phyloP scores from a whole-genome alignment of 2,329 filamentous ascomycete species.

The Aspergillus sp. region DNA sequence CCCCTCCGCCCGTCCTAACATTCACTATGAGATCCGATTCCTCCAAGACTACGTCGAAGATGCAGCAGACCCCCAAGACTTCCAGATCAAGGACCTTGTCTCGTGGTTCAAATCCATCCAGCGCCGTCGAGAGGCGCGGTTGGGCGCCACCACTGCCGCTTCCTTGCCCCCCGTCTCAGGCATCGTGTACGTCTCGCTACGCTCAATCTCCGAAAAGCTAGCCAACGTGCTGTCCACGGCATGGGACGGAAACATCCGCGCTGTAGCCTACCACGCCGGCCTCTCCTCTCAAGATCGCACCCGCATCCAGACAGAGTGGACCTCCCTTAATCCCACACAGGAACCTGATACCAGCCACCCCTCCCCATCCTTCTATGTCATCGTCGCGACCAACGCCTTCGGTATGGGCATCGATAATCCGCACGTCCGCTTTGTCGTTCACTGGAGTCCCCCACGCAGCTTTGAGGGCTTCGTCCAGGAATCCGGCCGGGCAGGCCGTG shows the following conservation, averaged over 20 bases:
- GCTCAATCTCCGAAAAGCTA: slow-evolving; percentile 41
- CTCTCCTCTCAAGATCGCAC: slow-evolving; percentile 70
- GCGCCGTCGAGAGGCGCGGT: slow-evolving; percentile 61
- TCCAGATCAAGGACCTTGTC: slow-evolving; percentile 76
- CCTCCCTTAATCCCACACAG: slow-evolving; percentile 20
- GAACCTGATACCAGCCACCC: slow-evolving; percentile 11
- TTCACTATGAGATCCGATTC: slow-evolving; percentile 85
- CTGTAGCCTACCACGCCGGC: slow-evolving; percentile 54
- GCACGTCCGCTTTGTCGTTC: slow-evolving; percentile 89
- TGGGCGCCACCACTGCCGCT: slow-evolving; percentile 27
- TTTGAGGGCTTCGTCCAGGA: slow-evolving; percentile 98
- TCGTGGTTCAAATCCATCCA: slow-evolving; percentile 74
- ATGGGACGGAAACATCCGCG: slow-evolving; percentile 36
- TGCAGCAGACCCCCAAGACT: slow-evolving; percentile 45
- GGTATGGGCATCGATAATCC: slow-evolving; percentile 98
- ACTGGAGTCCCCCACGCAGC: slow-evolving; percentile 90
- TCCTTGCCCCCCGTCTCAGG: slow-evolving; percentile 41
- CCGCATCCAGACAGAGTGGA: slow-evolving; percentile 53
- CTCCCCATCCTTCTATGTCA: slow-evolving; percentile 75
- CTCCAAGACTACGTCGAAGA: slow-evolving; percentile 33
- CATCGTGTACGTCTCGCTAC: slow-evolving; percentile 48
- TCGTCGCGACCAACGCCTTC: slow-evolving; percentile 93
- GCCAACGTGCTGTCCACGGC: slow-evolving; percentile 34
- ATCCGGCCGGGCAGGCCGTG: slow-evolving; percentile 84
- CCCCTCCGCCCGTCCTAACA: slow-evolving; percentile 77